Base-by-base conservation (phyloP, 164 flowering plant genomes). In the Dillenia suffruticosa region DNA sequence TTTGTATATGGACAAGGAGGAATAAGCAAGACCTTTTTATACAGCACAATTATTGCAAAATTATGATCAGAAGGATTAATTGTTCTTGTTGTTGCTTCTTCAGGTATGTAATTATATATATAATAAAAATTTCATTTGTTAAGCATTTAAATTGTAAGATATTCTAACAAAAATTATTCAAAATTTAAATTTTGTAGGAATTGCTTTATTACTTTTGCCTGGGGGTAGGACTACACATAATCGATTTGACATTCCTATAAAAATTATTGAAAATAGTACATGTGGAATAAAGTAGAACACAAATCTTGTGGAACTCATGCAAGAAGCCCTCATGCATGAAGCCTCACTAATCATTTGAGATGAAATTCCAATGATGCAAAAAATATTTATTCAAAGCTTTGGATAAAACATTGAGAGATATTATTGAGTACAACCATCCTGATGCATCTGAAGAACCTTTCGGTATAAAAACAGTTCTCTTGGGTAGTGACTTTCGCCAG, bases 401-500 rank as follows among this genome's bases (percentile, higher is more conserved):
- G 9, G 55, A 17, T 52, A 19, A 26, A 5, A 52, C 19, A n/a
- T 16, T 52, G 9, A 52, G 16, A 52, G 55, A 52, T 26, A 8
- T 52, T 3, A 17, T 52, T 48, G 14, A 17, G 3, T 16, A 9
- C 24, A 52, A 1, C 7, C 17, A 52, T 15, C 53, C 22, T 16
- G 22, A 11, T 15, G 9, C 19, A 14, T 9, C 1, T 15, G 24
- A 51, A 3, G 1, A 15, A 51, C 59, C 58, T 0, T 63, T 63
- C 26, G 66, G 59, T 9, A 44, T 52, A 9, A 54, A 45, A 10
- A 14, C 26, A 9, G 10, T 55, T 2, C 7, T 55, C 12, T 26
- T 63, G n/a, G 59, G 66, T 9, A 58, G 58, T 2, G 58, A 62
- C 57, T 62, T 62, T 43, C 43, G 57, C 7, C 58, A 62, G 26